Base-by-base conservation (phyloP, 1,139 yeast species). In the Sugiyamaella paludigena region DNA sequence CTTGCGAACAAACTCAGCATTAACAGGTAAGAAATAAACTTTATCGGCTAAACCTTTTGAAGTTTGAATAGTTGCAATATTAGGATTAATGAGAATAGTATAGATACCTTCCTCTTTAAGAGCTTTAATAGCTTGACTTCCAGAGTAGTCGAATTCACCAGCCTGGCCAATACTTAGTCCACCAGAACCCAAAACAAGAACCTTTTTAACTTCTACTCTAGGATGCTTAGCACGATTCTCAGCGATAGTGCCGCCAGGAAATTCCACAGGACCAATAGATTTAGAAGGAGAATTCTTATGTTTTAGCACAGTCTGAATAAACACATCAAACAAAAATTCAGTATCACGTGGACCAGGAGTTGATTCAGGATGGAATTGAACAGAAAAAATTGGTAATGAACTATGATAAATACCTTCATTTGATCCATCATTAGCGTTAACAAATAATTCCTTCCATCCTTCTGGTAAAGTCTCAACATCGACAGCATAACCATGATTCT, bases 341-440 rank as follows among this genome's bases (percentile, higher is more conserved):
- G 99, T 92, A 69, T 94, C 99, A 69, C 96, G 83, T 68, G 99
- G 99, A 69, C 99, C 99, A 41, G 98, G 98, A 48, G 97, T 88
- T 31, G 98, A 88, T 76, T 94, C 99, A 19, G 99, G 99, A 68
- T 94, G 99, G 80, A 94, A 92, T 77, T 94, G 99, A 44, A 92
- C 98, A n/a, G 98, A 92, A 77, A 94, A 94, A 69, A 78, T 85
- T 42, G 99, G 98, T 68, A 86, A 77, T 55, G 81, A 76, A 41
- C 84, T 79, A 72, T 91, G 91, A 76, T 88, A 91, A 59, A 94
- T 89, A 83, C 99, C 99, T 76, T 94, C 99, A 70, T 94, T 94
- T 37, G 98, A 91, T 51, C 92, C 92, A 71, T 94, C 99, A 65
- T 94, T 94, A 53, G 98, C 89, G 67, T 94, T 94, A 48, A 88